Conservation (phyloP, 257 asterid genomes). For the Nicotiana otophora region DNA sequence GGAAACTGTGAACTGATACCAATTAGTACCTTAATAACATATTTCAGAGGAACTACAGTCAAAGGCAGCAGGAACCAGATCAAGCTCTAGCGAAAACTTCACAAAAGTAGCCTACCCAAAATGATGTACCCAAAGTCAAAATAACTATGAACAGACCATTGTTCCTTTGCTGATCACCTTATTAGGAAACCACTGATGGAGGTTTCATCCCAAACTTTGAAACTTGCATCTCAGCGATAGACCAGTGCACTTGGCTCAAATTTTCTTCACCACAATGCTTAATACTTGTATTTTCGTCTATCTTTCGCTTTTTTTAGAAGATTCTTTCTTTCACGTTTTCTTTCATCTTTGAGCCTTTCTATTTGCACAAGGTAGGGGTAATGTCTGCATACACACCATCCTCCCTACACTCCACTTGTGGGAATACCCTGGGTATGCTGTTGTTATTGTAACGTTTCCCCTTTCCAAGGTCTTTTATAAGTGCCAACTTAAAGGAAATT, state of each 20-base stretch:
- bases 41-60: neutral
- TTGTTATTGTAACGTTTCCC: neutral
- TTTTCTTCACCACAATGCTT: neutral
- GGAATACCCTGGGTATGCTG: too few species aligned
- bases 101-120: neutral
- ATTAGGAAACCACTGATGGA: neutral
- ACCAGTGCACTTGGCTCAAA: neutral
- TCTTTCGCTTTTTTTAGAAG: neutral
- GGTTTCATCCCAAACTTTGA: neutral
- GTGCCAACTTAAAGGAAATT: neutral
- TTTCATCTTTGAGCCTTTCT: too few species aligned
- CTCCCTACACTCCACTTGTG: too few species aligned
- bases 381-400: too few species aligned
- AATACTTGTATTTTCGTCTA: neutral
- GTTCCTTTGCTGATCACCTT: neutral
- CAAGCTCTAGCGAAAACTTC: constrained; percentile 1
- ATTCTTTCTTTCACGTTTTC: too few species aligned
- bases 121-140: neutral
- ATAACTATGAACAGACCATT: neutral
- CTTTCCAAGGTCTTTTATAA: neutral
- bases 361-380: too few species aligned
- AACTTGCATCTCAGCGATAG: neutral
- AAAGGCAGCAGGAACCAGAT: neutral
- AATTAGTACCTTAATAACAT: neutral
- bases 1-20: neutral